Evolutionary conservation across 768 basidiomycete genomes (phyloP), one percentile per base, ranked within the genome.

Genomic region (Hericium coralloides): DNA sequence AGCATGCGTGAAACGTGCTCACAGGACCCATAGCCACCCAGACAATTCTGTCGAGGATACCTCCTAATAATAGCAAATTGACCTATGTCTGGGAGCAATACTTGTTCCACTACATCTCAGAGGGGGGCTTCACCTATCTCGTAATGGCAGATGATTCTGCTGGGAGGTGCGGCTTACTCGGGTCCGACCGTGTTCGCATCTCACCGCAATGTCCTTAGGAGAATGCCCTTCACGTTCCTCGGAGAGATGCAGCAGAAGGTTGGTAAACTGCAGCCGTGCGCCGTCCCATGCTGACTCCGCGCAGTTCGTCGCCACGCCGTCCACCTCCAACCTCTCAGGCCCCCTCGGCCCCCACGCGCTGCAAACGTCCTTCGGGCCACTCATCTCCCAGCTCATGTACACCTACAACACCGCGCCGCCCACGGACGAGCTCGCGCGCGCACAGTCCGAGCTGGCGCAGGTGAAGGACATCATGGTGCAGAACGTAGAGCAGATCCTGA

Each of bases 381-480:
- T 76, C 8, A 84, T 92, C 57, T 79, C 85, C 12, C 73, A 82
- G 59, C 76, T 95, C 56, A 82, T 95, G 85, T 79, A 90, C 65
- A 83, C 85, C 51, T 99, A 91, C 76, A 93, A 92, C 66, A 93
- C 92, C 31, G 73, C 83, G 9, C 94, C 95, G 15, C 94, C 92
- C 38, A 70, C 78, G 8, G 97, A 99, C 68, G 92, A 95, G 60
- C 82, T 98, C 56, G 75, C 86, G 18, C 89, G 92, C 60, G 95
- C 95, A 5, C 94, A 94, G 67, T 80, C 81, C 4, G 94, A 98
- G 69, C 78, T 93, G 43, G 83, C 84, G 59, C 89, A 92, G 63
- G 90, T 97, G 49, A 98, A 97, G 69, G 87, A 94, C 65, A 92
- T 97, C 72, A 95, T 97, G 94, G 95, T 98, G 52, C 91, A 98